These are phyloP conservation scores for Capronia coronata DNA, from an alignment of 2,329 filamentous ascomycete species.

Conservation along the genomic window DNA sequence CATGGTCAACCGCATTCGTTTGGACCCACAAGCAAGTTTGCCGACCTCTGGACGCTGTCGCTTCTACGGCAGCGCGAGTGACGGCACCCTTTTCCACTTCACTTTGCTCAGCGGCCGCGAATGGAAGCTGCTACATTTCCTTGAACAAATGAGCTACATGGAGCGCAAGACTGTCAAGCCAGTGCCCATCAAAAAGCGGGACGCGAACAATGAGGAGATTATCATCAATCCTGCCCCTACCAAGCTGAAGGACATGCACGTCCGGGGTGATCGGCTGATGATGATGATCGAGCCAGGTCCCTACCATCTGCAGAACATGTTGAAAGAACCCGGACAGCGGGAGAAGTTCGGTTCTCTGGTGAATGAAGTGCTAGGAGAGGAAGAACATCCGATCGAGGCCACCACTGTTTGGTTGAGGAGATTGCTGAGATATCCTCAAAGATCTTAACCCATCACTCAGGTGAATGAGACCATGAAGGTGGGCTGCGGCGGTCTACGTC, in stretches of 20 bases:
- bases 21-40: conserved; percentile 3
- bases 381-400: conserved; percentile 16
- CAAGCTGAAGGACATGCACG: conserved; percentile 20
- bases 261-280: conserved; percentile 22
- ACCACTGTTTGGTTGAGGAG: conserved; percentile 23
- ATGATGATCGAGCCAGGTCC: conserved; percentile 26
- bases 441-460: neutral
- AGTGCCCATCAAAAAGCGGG: conserved; percentile 10
- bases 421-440: conserved; percentile 17
- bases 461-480: neutral
- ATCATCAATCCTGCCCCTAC: conserved; percentile 5
- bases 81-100: conserved; percentile 66
- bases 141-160: conserved; percentile 61
- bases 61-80: conserved; percentile 60
- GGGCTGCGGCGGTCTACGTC: neutral
- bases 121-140: conserved; percentile 63
- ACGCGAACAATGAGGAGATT: conserved; percentile 5
- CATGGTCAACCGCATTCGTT: conserved; percentile 17
- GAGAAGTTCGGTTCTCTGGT: conserved; percentile 14
- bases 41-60: conserved; percentile 4
- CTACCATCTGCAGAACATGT: conserved; percentile 20
- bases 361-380: conserved; percentile 11
- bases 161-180: conserved; percentile 31
- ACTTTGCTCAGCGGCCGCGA: conserved; percentile 56
- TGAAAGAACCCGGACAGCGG: conserved; percentile 10